phyloP scores from a whole-genome alignment of 495 filamentous ascomycete genomes.

The Podospora sp. region DNA sequence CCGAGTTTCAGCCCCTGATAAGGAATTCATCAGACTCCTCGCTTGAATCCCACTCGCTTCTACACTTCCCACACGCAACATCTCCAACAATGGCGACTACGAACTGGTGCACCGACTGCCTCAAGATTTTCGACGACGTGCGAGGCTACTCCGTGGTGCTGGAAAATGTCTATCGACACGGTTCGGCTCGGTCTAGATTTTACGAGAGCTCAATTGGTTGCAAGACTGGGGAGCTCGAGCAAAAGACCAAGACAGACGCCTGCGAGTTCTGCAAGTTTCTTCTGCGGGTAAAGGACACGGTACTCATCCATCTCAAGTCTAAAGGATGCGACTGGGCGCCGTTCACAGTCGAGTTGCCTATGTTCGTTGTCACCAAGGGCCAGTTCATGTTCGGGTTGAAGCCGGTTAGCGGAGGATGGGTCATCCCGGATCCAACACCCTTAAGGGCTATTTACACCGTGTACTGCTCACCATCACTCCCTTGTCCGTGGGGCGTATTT shows the following conservation, averaged over 20 bases:
- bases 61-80: neutral
- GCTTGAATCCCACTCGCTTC: neutral
- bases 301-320: neutral
- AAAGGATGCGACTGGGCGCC: constrained; percentile 12
- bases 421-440: neutral
- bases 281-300: neutral
- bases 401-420: neutral
- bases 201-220: too few relatives aligned
- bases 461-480: constrained; percentile 4
- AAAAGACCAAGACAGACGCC: too few relatives aligned
- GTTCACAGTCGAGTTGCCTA: constrained; percentile 1
- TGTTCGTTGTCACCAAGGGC: neutral
- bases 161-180: too few relatives aligned
- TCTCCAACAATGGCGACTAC: neutral
- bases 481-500: constrained; percentile 7
- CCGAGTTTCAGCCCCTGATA: neutral
- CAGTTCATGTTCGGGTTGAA: neutral
- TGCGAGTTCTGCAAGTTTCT: too few relatives aligned
- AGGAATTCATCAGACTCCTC: neutral
- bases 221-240: too few relatives aligned
- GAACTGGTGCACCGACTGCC: neutral
- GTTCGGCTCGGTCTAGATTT: neutral
- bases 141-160: constrained; percentile 1
- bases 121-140: neutral
- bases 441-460: neutral